Conservation (phyloP, 225 moss, liverwort and hornwort genomes). For the Pleurozium schreberi region DNA sequence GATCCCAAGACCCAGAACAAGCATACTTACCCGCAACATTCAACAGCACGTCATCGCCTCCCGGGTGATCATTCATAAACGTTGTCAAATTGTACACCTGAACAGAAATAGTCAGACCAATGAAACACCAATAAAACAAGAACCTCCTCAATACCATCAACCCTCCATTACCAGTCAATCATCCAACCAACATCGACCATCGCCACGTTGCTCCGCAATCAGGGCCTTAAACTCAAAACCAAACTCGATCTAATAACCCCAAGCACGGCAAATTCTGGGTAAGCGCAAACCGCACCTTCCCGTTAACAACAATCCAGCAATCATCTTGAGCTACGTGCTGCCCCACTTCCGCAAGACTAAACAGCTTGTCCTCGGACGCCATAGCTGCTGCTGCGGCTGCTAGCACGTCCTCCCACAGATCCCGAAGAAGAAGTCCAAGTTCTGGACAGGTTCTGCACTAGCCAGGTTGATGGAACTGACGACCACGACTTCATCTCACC, state of each 20-base stretch:
- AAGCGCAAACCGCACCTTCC: constrained; percentile 16
- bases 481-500: too few relatives aligned
- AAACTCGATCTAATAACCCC: background rate
- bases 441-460: background rate
- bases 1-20: background rate
- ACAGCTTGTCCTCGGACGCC: constrained; percentile 14
- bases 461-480: background rate
- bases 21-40: constrained; percentile 21
- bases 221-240: background rate
- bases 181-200: background rate
- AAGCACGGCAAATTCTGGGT: background rate
- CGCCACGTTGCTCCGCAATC: background rate
- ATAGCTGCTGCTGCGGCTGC: background rate
- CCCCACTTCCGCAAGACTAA: constrained; percentile 16
- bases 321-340: constrained; percentile 20
- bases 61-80: constrained; percentile 67
- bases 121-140: background rate
- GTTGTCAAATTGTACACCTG: constrained; percentile 64
- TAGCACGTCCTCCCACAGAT: background rate
- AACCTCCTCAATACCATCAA: background rate
- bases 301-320: constrained; percentile 38
- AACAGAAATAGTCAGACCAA: background rate
- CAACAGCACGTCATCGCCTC: constrained; percentile 65
- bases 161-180: background rate
- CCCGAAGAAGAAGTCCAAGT: background rate